Conservation (phyloP, 2,329 filamentous ascomycete species). For the Colletotrichum plurivorum region DNA sequence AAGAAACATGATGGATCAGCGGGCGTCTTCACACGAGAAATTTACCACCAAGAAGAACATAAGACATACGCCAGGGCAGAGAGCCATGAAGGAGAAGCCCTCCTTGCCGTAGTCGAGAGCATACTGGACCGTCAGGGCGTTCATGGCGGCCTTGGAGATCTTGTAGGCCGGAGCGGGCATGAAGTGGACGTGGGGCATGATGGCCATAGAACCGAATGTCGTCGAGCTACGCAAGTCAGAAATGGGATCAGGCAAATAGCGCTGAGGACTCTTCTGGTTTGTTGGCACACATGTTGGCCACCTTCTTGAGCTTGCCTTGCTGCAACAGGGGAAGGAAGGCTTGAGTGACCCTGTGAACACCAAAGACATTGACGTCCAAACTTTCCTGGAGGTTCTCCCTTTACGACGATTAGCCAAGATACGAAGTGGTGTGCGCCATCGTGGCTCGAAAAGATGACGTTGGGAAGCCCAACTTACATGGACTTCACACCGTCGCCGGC, state of each 20-base stretch:
- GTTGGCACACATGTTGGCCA: conserved; percentile 53
- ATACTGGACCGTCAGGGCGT: conserved; percentile 62
- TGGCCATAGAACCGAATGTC: conserved; percentile 57
- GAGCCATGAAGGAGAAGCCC: conserved; percentile 57
- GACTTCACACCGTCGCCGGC: conserved; percentile 41
- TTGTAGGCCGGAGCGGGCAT: conserved; percentile 57
- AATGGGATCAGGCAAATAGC: neutral
- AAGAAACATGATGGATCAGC: neutral
- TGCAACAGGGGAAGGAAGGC: conserved; percentile 55
- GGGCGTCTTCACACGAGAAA: neutral
- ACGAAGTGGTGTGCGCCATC: neutral
- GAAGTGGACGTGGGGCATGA: conserved; percentile 42
- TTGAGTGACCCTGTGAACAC: conserved; percentile 43
- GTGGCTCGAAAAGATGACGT: no score
- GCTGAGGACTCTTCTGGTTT: neutral
- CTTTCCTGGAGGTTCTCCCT: conserved; percentile 11
- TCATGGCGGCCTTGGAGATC: conserved; percentile 62
- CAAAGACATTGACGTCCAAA: conserved; percentile 55
- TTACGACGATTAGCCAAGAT: neutral
- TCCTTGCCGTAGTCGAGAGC: conserved; percentile 51
- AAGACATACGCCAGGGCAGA: conserved; percentile 59
- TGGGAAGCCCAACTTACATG: neutral
- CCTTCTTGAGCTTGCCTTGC: conserved; percentile 55
- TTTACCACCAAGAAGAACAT: conserved; percentile 8
- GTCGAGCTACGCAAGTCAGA: conserved; percentile 32